Evolutionary conservation across 2,329 filamentous ascomycete genomes (phyloP).

Genomic region (Drechslerella stenobrocha): DNA sequence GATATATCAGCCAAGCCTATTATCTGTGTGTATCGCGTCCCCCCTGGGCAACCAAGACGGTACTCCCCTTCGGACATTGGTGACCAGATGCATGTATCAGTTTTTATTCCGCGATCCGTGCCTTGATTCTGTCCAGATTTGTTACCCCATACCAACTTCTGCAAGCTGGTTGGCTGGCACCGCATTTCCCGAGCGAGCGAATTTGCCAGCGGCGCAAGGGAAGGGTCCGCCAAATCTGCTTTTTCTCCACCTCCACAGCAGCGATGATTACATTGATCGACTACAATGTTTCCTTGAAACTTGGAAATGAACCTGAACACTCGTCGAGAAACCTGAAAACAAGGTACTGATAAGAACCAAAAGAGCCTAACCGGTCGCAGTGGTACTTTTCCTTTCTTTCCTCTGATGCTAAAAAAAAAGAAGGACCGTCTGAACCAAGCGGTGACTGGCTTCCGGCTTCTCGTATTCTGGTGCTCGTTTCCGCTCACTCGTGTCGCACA

Average conservation of each 20-base stretch:
- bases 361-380: too few relatives aligned
- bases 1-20: too few relatives aligned
- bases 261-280: too few relatives aligned
- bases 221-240: conserved; percentile 2
- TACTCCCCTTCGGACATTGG: background rate
- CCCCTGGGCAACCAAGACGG: background rate
- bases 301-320: background rate
- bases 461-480: conserved; percentile 23
- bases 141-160: conserved; percentile 8
- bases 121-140: conserved; percentile 23
- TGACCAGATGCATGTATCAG: background rate
- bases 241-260: background rate
- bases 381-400: too few relatives aligned
- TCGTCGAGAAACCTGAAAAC: too few relatives aligned
- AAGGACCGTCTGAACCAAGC: too few relatives aligned
- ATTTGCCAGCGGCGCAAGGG: conserved; percentile 35
- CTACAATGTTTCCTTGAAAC: background rate
- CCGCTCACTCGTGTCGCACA: conserved; percentile 4
- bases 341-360: too few relatives aligned
- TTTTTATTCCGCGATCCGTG: conserved; percentile 32
- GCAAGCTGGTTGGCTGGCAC: conserved; percentile 28
- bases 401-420: too few relatives aligned
- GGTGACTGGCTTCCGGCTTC: conserved; percentile 28
- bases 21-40: background rate
- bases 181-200: conserved; percentile 45